phyloP scores from a whole-genome alignment of 805 yeast genomes.

The Martiniozyma abietophila region DNA sequence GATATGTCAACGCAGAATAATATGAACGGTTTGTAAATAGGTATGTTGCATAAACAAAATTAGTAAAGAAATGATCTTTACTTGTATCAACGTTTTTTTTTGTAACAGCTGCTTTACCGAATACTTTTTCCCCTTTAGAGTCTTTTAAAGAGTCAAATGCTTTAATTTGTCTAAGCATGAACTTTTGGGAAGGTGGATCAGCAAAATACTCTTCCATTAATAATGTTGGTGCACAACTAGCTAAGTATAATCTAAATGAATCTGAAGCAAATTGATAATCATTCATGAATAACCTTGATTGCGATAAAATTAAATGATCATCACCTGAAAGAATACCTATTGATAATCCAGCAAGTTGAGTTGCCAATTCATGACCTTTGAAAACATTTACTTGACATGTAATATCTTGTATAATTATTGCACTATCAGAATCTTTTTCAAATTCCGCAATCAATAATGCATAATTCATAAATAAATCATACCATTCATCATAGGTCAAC shows the following conservation, averaged over 20 bases:
- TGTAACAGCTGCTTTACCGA: conserved; percentile 72
- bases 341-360: conserved; percentile 60
- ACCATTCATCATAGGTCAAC: conserved; percentile 72
- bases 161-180: conserved; percentile 78
- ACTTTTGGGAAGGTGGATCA: conserved; percentile 81
- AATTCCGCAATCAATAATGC: conserved; percentile 57
- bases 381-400: conserved; percentile 78
- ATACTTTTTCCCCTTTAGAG: conserved; percentile 24
- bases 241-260: conserved; percentile 54
- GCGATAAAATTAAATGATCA: conserved; percentile 41
- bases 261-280: conserved; percentile 70
- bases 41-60: conserved; percentile 67
- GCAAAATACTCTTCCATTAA: conserved; percentile 34
- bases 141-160: conserved; percentile 69
- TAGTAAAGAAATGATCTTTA: conserved; percentile 53
- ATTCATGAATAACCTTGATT: conserved; percentile 54
- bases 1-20: conserved; percentile 71
- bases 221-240: conserved; percentile 31
- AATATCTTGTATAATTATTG: conserved; percentile 58
- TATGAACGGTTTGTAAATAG: conserved; percentile 77
- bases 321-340: conserved; percentile 40
- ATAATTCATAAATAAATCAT: conserved; percentile 70
- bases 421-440: conserved; percentile 48
- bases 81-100: conserved; percentile 37
- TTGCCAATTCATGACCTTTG: conserved; percentile 45